These are phyloP conservation scores for Candida montana DNA, from an alignment of 805 yeast species.

Conservation along the genomic window DNA sequence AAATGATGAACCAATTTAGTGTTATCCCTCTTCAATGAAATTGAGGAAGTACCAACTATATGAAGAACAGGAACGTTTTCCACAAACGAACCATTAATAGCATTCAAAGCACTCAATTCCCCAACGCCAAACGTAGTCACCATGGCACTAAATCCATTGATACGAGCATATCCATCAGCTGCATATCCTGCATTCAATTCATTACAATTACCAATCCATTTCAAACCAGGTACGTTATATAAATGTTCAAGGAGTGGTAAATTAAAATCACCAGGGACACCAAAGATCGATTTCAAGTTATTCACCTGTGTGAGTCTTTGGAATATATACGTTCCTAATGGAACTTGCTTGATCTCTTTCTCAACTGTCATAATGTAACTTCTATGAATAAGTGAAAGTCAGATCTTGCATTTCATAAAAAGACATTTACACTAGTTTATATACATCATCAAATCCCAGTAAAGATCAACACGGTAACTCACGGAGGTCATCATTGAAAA, in stretches of 20 bases:
- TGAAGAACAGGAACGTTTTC: constrained; percentile 80
- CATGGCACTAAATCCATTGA: constrained; percentile 31
- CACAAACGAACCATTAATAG: constrained; percentile 76
- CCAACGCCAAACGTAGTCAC: constrained; percentile 81
- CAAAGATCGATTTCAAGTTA: constrained; percentile 53
- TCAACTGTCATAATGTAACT: constrained; percentile 22
- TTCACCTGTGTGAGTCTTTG: constrained; percentile 49
- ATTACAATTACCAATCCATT: constrained; percentile 83
- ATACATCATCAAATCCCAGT: too few species aligned
- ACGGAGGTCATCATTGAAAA: not conserved
- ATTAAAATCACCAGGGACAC: constrained; percentile 75
- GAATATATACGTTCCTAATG: constrained; percentile 62
- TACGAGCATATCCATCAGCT: constrained; percentile 80
- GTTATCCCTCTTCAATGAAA: constrained; percentile 27
- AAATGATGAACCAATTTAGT: constrained; percentile 43
- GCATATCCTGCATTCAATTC: constrained; percentile 89
- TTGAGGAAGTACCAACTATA: constrained; percentile 76
- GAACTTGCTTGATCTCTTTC: constrained; percentile 23
- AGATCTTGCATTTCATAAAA: too few species aligned
- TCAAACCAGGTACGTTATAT: constrained; percentile 41
- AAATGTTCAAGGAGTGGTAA: constrained; percentile 61
- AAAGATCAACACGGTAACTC: not conserved
- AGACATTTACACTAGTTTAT: too few species aligned
- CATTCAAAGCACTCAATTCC: constrained; percentile 80
- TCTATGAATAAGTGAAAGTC: too few species aligned